A percentile compares a stretch with the other conserved stretches of the same genome.
Conservation (phyloP, 441 rosid genomes). For the Bocquillonia castaneifolia region DNA sequence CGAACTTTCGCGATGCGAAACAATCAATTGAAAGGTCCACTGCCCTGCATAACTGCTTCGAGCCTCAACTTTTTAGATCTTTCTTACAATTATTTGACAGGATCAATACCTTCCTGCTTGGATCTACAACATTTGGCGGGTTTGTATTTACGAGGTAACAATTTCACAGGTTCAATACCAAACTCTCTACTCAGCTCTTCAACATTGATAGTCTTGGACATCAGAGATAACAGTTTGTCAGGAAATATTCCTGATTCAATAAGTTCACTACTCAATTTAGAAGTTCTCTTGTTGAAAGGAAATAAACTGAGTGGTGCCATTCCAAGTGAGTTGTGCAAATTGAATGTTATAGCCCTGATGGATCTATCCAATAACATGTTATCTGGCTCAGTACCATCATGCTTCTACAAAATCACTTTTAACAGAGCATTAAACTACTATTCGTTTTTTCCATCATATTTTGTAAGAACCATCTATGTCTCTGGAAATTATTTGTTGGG, state of each 20-base stretch:
- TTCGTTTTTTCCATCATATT: too few species aligned
- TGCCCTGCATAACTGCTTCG: not conserved
- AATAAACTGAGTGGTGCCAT: not conserved
- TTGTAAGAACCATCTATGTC: not conserved
- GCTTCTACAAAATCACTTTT: conserved; percentile 16
- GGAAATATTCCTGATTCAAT: not conserved
- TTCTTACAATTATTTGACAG: conserved; percentile 6
- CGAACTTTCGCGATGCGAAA: not conserved
- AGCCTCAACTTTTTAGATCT: not conserved
- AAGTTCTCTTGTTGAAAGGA: conserved; percentile 3
- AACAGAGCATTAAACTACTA: not conserved
- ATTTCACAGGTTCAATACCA: conserved; percentile 5
- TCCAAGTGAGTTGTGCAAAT: conserved; percentile 12
- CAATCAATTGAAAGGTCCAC: conserved; percentile 1
- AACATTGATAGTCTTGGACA: not conserved
- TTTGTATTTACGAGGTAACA: conserved; percentile 2
- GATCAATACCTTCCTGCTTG: conserved; percentile 8
- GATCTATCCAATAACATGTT: conserved; percentile 26
- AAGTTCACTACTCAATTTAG: not conserved
- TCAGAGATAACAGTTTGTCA: conserved; percentile 4
- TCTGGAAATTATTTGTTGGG: not conserved
- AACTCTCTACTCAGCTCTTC: not conserved
- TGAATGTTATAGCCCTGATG: conserved; percentile 19
- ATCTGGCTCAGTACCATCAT: conserved; percentile 20
- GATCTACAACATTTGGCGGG: not conserved